Conservation (phyloP, 495 filamentous ascomycete genomes). For the Podospora tetraspora region DNA sequence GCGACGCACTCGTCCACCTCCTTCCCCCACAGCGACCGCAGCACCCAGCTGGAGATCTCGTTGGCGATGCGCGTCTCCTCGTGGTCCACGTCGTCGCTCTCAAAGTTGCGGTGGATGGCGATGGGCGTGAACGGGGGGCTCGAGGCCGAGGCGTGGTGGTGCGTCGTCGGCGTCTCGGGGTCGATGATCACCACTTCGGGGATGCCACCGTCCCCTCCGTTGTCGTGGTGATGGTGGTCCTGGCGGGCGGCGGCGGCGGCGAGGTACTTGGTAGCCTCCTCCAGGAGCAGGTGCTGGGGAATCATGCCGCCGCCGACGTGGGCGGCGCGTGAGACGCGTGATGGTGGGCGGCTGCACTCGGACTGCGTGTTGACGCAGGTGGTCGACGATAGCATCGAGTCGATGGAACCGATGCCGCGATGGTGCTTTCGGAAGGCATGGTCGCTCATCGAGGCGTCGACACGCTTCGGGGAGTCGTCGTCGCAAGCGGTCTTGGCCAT, state of each 20-base stretch:
- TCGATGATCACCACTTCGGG: constrained; percentile 7
- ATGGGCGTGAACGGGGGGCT: constrained; percentile 6
- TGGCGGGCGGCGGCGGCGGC: neutral
- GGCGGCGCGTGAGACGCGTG: constrained; percentile 20
- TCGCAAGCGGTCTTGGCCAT: constrained; percentile 5
- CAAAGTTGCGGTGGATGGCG: constrained; percentile 7
- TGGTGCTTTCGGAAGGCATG: constrained; percentile 23
- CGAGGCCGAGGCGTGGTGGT: constrained; percentile 11
- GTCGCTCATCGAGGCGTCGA: constrained; percentile 4
- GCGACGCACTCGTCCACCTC: constrained; percentile 29
- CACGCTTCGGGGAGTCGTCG: constrained; percentile 1
- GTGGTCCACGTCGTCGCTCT: constrained; percentile 14
- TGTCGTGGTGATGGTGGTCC: neutral
- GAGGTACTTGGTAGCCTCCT: constrained; percentile 7
- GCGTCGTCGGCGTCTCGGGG: constrained; percentile 5
- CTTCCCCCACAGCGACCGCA: constrained; percentile 26
- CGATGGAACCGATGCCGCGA: constrained; percentile 29
- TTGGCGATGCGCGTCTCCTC: constrained; percentile 23
- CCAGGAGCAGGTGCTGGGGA: neutral
- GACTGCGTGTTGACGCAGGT: constrained; percentile 33
- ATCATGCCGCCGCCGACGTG: constrained; percentile 5
- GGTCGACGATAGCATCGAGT: constrained; percentile 31
- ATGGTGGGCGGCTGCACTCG: constrained; percentile 29
- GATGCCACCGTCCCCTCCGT: constrained; percentile 6
- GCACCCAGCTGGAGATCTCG: constrained; percentile 27